phyloP scores from a whole-genome alignment of 2,329 filamentous ascomycete species.

The Pseudogymnoascus destructans region DNA sequence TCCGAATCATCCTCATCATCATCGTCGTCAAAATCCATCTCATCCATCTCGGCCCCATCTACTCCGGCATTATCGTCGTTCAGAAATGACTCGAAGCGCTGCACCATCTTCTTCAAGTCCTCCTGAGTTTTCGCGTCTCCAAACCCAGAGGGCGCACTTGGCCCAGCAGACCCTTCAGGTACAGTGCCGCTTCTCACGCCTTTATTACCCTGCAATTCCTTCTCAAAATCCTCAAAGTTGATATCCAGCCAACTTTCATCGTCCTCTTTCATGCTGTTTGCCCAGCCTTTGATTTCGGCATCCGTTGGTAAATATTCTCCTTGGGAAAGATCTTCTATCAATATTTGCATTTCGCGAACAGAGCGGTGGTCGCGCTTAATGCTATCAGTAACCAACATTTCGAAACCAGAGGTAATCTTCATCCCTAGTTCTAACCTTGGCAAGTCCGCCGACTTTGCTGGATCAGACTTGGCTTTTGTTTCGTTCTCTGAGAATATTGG shows the following conservation, averaged over 20 bases:
- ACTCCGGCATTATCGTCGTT: constrained; percentile 71
- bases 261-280: constrained; percentile 49
- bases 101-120: constrained; percentile 80
- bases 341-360: constrained; percentile 61
- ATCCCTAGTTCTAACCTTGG: constrained; percentile 54
- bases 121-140: constrained; percentile 56
- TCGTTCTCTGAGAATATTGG: constrained; percentile 25
- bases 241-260: constrained; percentile 89
- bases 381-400: constrained; percentile 64
- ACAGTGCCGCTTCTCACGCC: constrained; percentile 28
- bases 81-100: constrained; percentile 83
- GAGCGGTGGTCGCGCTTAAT: constrained; percentile 54
- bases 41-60: constrained; percentile 62
- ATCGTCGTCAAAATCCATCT: constrained; percentile 49
- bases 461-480: constrained; percentile 23
- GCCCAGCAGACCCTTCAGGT: constrained; percentile 19
- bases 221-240: constrained; percentile 77
- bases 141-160: constrained; percentile 33
- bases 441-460: constrained; percentile 21
- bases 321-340: constrained; percentile 54
- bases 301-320: constrained; percentile 63
- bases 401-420: constrained; percentile 82
- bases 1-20: constrained; percentile 37
- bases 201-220: constrained; percentile 49
- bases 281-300: constrained; percentile 61